Percentiles rank a stretch among this genome's conserved stretches.
Conservation (phyloP, 2,329 filamentous ascomycete species). For the Pseudogymnoascus sp. region DNA sequence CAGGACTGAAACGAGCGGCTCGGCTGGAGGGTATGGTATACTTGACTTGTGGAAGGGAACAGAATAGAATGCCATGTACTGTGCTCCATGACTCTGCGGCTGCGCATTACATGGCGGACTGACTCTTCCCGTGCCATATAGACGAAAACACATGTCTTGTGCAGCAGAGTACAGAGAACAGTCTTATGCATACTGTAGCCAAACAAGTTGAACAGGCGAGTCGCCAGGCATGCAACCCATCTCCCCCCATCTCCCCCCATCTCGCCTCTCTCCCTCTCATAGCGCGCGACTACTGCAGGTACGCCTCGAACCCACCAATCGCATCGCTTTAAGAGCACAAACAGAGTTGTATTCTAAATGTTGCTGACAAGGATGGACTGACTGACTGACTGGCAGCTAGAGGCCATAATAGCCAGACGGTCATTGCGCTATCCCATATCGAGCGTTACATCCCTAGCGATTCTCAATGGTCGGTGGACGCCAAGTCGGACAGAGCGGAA, state of each 20-base stretch:
- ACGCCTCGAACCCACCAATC: not conserved
- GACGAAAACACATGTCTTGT: not conserved
- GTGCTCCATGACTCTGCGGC: not conserved
- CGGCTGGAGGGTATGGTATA: not conserved
- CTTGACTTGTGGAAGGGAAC: not conserved
- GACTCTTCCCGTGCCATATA: not conserved
- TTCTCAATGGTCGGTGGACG: not conserved
- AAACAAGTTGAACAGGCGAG: not conserved
- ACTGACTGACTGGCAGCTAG: not conserved
- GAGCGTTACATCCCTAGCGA: not conserved
- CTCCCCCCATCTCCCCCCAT: not conserved
- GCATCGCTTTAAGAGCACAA: not conserved
- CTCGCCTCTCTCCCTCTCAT: not conserved
- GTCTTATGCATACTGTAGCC: not conserved
- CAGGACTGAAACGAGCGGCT: not conserved
- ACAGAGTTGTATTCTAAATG: not conserved
- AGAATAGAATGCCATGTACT: not conserved
- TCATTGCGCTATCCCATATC: not conserved
- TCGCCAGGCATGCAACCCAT: not conserved
- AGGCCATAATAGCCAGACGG: not conserved
- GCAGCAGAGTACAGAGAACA: not conserved
- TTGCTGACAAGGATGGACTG: not conserved
- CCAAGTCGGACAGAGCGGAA: not conserved
- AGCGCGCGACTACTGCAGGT: slow-evolving; percentile 1
- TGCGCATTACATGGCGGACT: not conserved